phyloP scores from a whole-genome alignment of 352 stramenopile species.

The Phytophthora nicotianae region DNA sequence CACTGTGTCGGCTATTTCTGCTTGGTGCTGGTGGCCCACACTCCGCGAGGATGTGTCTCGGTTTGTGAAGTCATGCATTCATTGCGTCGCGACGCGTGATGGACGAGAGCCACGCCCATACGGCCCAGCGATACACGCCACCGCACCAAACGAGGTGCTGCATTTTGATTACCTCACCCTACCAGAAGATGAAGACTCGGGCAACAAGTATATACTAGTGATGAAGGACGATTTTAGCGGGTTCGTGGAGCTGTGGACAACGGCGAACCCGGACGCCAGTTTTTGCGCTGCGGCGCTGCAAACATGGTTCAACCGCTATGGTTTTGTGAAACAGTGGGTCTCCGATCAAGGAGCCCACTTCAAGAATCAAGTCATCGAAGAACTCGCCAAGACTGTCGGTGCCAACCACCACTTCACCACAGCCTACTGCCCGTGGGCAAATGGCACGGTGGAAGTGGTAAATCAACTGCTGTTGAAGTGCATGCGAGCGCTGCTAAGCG shows the following conservation, averaged over 20 bases:
- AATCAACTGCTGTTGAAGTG: not conserved
- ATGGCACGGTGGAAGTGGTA: not conserved
- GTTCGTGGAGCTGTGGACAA: not conserved
- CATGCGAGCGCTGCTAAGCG: not conserved
- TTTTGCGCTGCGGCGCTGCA: not conserved
- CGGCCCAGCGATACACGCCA: conserved; percentile 30
- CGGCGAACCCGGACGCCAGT: not conserved
- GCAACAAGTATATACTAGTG: conserved; percentile 20
- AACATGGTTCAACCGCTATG: not conserved
- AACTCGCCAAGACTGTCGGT: not conserved
- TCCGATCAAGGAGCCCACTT: not conserved
- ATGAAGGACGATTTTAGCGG: conserved; percentile 10
- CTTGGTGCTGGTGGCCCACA: conserved; percentile 21
- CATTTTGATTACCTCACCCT: conserved; percentile 44
- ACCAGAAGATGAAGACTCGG: conserved; percentile 8
- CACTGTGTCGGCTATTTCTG: conserved; percentile 8
- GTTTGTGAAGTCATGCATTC: conserved; percentile 26
- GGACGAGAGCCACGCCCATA: conserved; percentile 18
- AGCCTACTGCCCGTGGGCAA: not conserved
- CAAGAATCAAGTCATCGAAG: not conserved
- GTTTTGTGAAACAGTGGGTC: not conserved
- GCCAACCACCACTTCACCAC: conserved; percentile 2
- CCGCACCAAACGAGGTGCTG: conserved; percentile 40
- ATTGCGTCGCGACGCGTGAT: conserved; percentile 15
- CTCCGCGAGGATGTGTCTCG: conserved; percentile 7